Evolutionary conservation across 805 yeast genomes (phyloP), one percentile per base, ranked within the genome.

Genomic region (Saturnispora saitoi): DNA sequence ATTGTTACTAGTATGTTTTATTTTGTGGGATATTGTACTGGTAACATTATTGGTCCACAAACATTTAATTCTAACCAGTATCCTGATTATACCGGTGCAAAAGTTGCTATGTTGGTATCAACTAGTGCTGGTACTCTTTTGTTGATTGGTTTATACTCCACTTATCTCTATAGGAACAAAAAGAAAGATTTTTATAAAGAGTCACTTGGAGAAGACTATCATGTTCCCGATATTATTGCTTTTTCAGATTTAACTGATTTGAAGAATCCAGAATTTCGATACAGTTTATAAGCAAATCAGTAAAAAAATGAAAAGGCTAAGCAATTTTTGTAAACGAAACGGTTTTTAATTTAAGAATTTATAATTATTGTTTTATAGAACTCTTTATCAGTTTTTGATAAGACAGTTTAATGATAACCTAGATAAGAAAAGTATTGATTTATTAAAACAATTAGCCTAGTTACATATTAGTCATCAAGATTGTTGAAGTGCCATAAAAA

Each of bases 31-130:
- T 83, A 80, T 58, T 78, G 86, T 44, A 73, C 76, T 38, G 86
- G 86, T 15, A 79, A 80, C 57, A 64, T 82, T 42, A 73, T 80
- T 45, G 89, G 89, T 4, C 87, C 90, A 6, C 87, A 82, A 62
- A 71, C 85, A 11, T 84, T 83, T 66, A 69, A 68, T 48, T 66
- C 73, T 1, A 56, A 63, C 5, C 77, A 81, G 46, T 79, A 77
- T 11, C 88, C 88, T 12, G 59, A 62, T 24, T 84, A 82, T 57
- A 64, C 60, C 7, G 75, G 77, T 30, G 84, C 81, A 3, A 78
- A 78, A 53, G 68, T 72, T 26, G 69, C 78, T 3, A 69, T 78
- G 59, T 71, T 77, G 48, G 74, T 69, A 10, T 69, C 76, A 32
- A 71, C 76, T 52, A 30, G 19, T 24, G 38, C 43, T 11, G 44